Conservation (phyloP, 129 eudicot genomes). For the Helianthus annuus region DNA sequence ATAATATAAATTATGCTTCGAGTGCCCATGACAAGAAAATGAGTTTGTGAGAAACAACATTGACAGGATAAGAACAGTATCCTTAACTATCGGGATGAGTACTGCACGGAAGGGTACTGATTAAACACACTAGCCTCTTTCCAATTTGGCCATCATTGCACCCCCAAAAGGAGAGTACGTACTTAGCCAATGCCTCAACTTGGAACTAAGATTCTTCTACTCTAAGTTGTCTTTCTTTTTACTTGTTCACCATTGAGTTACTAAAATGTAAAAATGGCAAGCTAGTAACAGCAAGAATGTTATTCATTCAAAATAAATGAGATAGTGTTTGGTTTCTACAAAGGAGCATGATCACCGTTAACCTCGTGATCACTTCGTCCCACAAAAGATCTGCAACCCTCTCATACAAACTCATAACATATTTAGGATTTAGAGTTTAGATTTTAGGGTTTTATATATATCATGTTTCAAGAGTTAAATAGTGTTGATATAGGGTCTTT, state of each 20-base stretch:
- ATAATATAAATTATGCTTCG: not conserved
- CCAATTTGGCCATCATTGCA: slow-evolving; percentile 1
- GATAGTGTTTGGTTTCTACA: not conserved
- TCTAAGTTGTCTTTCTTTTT: not conserved
- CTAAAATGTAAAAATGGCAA: no score
- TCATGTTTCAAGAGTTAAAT: no score
- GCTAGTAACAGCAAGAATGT: no score
- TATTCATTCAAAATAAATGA: no score
- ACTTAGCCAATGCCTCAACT: slow-evolving; percentile 17
- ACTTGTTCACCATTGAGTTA: no score
- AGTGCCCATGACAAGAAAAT: slow-evolving; percentile 15
- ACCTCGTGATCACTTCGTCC: not conserved
- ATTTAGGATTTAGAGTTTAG: not conserved
- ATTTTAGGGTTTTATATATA: no score
- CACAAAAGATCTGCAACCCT: not conserved
- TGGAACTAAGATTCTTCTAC: slow-evolving; percentile 4
- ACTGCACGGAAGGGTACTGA: slow-evolving; percentile 49
- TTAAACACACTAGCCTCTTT: slow-evolving; percentile 43
- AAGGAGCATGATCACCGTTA: not conserved
- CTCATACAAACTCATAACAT: not conserved
- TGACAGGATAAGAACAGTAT: slow-evolving; percentile 46
- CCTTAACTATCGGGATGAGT: slow-evolving; percentile 70
- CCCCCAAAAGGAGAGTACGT: slow-evolving; percentile 13
- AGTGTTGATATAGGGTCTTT: no score
- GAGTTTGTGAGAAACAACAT: slow-evolving; percentile 34